Percentiles rank a stretch among this genome's conserved stretches.
Evolutionary conservation across 805 yeast genomes (phyloP).

Genomic region (Yarrowia alimentaria): DNA sequence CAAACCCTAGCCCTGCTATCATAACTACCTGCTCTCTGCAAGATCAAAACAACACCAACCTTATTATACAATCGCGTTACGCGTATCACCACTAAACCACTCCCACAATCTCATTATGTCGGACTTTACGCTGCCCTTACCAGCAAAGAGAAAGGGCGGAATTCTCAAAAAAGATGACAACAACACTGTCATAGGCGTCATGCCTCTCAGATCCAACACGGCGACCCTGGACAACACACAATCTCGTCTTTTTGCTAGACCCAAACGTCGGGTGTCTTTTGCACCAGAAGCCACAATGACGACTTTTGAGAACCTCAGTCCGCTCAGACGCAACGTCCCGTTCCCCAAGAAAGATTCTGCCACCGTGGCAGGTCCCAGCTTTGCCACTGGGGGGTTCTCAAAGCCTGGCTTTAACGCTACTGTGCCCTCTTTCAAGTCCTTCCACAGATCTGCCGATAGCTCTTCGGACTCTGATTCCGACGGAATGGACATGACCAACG

Average conservation of each 20-base stretch:
- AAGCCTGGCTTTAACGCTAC: constrained; percentile 7
- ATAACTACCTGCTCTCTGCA: background rate
- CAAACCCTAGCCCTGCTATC: background rate
- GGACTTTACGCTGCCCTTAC: constrained; percentile 12
- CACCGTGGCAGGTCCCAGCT: background rate
- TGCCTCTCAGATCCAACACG: too few relatives aligned
- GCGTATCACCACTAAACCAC: too few relatives aligned
- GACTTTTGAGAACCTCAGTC: constrained; percentile 13
- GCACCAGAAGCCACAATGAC: constrained; percentile 28
- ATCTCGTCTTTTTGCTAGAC: background rate
- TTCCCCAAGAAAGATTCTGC: too few relatives aligned
- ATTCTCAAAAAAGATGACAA: constrained; percentile 26
- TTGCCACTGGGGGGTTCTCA: constrained; percentile 15
- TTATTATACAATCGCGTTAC: background rate
- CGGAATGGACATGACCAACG: too few relatives aligned
- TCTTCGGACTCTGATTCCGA: too few relatives aligned
- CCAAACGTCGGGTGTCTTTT: constrained; percentile 6
- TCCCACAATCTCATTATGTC: too few relatives aligned
- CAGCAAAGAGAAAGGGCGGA: constrained; percentile 11
- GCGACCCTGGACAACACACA: background rate
- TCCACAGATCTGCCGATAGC: too few relatives aligned
- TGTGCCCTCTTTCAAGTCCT: too few relatives aligned
- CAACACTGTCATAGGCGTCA: constrained; percentile 23
- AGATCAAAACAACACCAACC: background rate
- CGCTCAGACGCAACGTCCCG: too few relatives aligned